Evolutionary conservation across 305 asterid genomes (phyloP).

Genomic region (Fraxinus xanthoxyloides): DNA sequence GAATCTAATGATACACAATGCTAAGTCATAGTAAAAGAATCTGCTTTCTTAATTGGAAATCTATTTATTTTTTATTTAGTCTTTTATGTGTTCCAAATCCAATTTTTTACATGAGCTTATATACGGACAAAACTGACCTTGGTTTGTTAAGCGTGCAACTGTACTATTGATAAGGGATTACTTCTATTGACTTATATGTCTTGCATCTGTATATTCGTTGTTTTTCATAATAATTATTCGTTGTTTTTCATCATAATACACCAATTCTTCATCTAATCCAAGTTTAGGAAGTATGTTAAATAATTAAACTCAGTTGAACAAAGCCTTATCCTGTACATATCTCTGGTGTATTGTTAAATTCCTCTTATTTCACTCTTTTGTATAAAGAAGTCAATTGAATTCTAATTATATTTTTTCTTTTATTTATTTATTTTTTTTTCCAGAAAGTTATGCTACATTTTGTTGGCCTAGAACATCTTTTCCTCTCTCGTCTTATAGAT

Average conservation of each 20-base stretch:
- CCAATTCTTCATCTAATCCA: neutral
- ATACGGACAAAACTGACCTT: neutral
- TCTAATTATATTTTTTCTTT: too few species aligned
- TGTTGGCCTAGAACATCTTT: neutral
- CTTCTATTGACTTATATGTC: neutral
- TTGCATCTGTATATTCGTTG: neutral
- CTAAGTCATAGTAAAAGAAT: neutral
- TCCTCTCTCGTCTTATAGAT: slow-evolving; percentile 9
- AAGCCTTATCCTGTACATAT: neutral
- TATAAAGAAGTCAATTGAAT: neutral
- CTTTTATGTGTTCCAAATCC: neutral
- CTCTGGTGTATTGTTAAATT: neutral
- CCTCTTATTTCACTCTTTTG: neutral
- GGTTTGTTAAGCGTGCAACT: slow-evolving; percentile 1
- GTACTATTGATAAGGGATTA: neutral
- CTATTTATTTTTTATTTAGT: too few species aligned
- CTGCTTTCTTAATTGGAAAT: too few species aligned
- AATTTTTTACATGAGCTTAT: neutral
- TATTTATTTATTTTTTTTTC: neutral
- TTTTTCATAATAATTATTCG: too few species aligned
- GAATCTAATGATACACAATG: neutral
- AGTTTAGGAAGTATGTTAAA: slow-evolving; percentile 5
- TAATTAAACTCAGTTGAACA: neutral
- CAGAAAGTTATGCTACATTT: slow-evolving; percentile 1
- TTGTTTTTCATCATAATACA: slow-evolving; percentile 10